Evolutionary conservation across 805 yeast genomes (phyloP).

Genomic region (Myxozyma geophila): DNA sequence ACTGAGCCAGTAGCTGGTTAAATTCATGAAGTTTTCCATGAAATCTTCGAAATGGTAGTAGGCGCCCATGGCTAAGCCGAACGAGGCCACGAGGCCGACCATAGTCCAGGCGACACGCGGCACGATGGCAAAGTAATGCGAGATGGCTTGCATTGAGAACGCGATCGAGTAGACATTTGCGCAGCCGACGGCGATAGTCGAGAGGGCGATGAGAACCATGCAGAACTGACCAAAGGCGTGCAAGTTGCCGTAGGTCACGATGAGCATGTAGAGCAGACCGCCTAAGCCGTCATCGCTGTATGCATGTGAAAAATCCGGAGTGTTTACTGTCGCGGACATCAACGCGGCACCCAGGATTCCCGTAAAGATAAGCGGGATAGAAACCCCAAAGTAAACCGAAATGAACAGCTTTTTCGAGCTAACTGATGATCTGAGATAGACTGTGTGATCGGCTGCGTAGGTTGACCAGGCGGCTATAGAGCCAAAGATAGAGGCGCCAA

Average conservation of each 20-base stretch:
- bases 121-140: slow-evolving; percentile 70
- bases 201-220: slow-evolving; percentile 83
- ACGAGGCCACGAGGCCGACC: slow-evolving; percentile 70
- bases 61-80: slow-evolving; percentile 66
- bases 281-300: slow-evolving; percentile 69
- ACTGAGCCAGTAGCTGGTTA: slow-evolving; percentile 89
- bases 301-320: slow-evolving; percentile 52
- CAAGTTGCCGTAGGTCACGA: slow-evolving; percentile 71
- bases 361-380: slow-evolving; percentile 70
- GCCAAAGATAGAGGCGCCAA: slow-evolving; percentile 83
- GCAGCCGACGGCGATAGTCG: slow-evolving; percentile 88
- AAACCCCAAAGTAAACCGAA: slow-evolving; percentile 65
- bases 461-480: slow-evolving; percentile 95
- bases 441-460: slow-evolving; percentile 89
- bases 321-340: slow-evolving; percentile 64
- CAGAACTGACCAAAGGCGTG: slow-evolving; percentile 91
- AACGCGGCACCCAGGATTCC: slow-evolving; percentile 86
- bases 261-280: slow-evolving; percentile 78
- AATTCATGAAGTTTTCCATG: slow-evolving; percentile 85
- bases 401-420: slow-evolving; percentile 63
- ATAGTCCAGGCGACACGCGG: slow-evolving; percentile 87
- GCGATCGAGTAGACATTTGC: slow-evolving; percentile 94
- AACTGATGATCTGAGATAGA: slow-evolving; percentile 74
- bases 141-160: slow-evolving; percentile 80
- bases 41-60: slow-evolving; percentile 72